Evolutionary conservation across 768 basidiomycete species (phyloP), one percentile per base, ranked within the genome.

Genomic region (Goffeauzyma gilvescens): DNA sequence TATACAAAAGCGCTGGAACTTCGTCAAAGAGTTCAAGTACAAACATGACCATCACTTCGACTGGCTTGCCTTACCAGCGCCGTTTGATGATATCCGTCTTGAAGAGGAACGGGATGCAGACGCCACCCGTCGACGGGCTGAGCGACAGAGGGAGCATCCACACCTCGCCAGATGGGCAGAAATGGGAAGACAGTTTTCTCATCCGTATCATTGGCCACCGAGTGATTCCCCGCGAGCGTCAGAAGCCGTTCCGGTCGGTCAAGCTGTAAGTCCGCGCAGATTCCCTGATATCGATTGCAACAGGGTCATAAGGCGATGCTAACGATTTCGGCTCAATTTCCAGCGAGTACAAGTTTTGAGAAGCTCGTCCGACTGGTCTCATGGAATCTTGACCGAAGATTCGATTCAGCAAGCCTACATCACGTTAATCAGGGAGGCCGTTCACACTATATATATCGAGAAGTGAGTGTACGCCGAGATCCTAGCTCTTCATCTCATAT

Each of bases 291-390:
- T n/a, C n/a, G n/a, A 20, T 52, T 60, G 2, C 58, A 60, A n/a
- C n/a, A 20, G 62, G 62, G 0, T 45, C 45, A 1, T 62, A 65
- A 38, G 34, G 50, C 13, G 55, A 62, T 3, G 59, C 60, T 5
- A 34, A 49, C n/a, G 63, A 59, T 3, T 28, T 71, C 23, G 72
- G 72, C 2, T n/a, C n/a, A n/a, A n/a, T n/a, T 69, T 68, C 6
- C 79, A 78, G 55, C 68, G 68, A 25, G 78, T 85, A 14, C 85
- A 95, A 67, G 84, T 73, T 13, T 71, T 84, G 32, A 73, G 90
- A 41, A 83, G 80, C 48, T 81, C 87, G 17, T 76, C 71, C 1
- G 90, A 95, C 64, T 98, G 90, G 90, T 81, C 78, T 54, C 83
- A 86, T 53, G 90, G 89, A 2, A 81, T 87, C 26, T 68, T 89